Evolutionary conservation across 2,329 filamentous ascomycete genomes (phyloP).

Genomic region (Ceratocystis papillata): DNA sequence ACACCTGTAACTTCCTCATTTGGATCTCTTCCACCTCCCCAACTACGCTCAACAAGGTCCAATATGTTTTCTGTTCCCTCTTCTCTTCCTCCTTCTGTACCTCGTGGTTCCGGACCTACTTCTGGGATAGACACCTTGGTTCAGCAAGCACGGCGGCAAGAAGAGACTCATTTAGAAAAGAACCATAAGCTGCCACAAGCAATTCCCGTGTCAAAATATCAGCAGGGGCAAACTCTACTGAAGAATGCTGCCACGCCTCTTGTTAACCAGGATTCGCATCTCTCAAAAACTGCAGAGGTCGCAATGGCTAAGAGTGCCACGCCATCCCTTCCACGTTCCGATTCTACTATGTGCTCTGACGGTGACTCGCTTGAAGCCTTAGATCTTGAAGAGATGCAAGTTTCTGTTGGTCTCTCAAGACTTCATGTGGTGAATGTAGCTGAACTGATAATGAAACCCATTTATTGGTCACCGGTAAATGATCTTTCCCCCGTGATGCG

Average conservation of each 20-base stretch:
- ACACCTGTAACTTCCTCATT: constrained; percentile 3
- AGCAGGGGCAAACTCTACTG: background rate
- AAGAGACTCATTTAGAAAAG: background rate
- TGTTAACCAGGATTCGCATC: background rate
- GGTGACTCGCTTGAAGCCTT: background rate
- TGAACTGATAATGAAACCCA: constrained; percentile 78
- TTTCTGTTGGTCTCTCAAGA: constrained; percentile 81
- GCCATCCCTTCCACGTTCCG: background rate
- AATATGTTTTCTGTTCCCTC: background rate
- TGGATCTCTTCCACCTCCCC: background rate
- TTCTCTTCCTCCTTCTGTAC: constrained; percentile 12
- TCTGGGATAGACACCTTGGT: constrained; percentile 20
- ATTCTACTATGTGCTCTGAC: background rate
- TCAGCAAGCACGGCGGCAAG: constrained; percentile 18
- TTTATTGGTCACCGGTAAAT: constrained; percentile 93
- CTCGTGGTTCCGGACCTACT: background rate
- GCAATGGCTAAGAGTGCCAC: background rate
- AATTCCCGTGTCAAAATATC: background rate
- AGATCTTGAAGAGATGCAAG: constrained; percentile 34
- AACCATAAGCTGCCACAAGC: background rate
- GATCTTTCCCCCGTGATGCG: constrained; percentile 73
- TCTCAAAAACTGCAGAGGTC: background rate
- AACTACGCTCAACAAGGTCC: constrained; percentile 1
- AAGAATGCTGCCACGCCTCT: background rate
- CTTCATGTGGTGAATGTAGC: constrained; percentile 82